Evolutionary conservation across 495 filamentous ascomycete species (phyloP).

Genomic region (Penicillium cataractarum): DNA sequence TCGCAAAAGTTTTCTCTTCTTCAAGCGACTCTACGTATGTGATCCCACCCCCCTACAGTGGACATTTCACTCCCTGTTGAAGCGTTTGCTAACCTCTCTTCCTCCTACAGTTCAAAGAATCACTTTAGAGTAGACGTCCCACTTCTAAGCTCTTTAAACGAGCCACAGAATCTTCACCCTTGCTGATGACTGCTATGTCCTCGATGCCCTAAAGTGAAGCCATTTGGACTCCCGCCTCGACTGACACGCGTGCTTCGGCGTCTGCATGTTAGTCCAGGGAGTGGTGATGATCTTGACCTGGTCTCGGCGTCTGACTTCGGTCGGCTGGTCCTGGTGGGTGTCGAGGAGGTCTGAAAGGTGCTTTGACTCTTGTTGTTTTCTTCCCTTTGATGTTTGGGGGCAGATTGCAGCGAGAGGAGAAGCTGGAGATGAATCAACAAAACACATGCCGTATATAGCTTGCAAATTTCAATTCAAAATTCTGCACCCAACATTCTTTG

Average conservation of each 20-base stretch:
- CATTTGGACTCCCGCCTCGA: slow-evolving; percentile 61
- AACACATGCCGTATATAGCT: background rate
- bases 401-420: background rate
- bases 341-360: slow-evolving; percentile 73
- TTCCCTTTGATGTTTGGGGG: slow-evolving; percentile 20
- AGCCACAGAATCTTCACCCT: slow-evolving; percentile 78
- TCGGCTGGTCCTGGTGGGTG: slow-evolving; percentile 65
- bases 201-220: slow-evolving; percentile 74
- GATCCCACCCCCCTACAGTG: slow-evolving; percentile 37
- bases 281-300: slow-evolving; percentile 77
- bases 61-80: background rate
- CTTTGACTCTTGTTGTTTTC: slow-evolving; percentile 28
- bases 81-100: slow-evolving; percentile 33
- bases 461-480: background rate
- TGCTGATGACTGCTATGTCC: slow-evolving; percentile 71
- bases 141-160: slow-evolving; percentile 76
- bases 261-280: slow-evolving; percentile 53
- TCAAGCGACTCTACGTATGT: slow-evolving; percentile 70
- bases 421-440: background rate
- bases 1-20: slow-evolving; percentile 37
- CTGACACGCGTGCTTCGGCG: slow-evolving; percentile 36
- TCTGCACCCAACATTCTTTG: background rate
- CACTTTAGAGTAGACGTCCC: slow-evolving; percentile 88
- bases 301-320: slow-evolving; percentile 63
- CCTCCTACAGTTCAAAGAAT: slow-evolving; percentile 71